Evolutionary conservation across 1,284 basidiomycete genomes (phyloP), one percentile per base, ranked within the genome.

Genomic region (Cutaneotrichosporon cutaneum): DNA sequence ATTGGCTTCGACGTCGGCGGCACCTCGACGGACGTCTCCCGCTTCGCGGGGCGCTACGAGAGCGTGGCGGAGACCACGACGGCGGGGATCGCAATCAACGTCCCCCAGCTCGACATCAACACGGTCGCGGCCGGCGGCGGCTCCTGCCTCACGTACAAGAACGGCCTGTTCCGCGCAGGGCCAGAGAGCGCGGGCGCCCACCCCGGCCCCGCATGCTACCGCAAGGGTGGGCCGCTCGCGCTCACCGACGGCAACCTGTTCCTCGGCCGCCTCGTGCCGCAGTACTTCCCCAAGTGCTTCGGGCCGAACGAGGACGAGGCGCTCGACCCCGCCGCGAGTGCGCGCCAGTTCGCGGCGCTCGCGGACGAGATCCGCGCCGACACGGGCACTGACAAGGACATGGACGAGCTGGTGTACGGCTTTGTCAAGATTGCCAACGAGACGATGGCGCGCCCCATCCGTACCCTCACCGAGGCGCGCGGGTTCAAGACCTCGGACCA

Each of bases 391-490:
- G 77, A 84, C 56, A 81, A 90, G 68, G 82, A 81, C 9, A 76
- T 94, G 30, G 94, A 97, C 72, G 90, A 97, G 75, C 87, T 97
- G 89, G 86, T 90, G 54, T 74, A 68, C 51, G 72, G 68, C 56
- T 94, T 93, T 76, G 89, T 94, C 81, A 90, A 91, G 71, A 89
- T 94, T n/a, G 90, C 91, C 13, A 94, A 93, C 65, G 91, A 93
- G 80, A 91, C 90, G 0, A 96, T 96, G 93, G 90, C 88, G 69
- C 82, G 94, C 50, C 94, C 94, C 2, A 96, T 97, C 63, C 86
- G 94, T 8, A 88, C 94, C 1, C 77, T 97, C 63, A 97, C 94
- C 0, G 94, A 95, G 78, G 92, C 90, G 1, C 82, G 90, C 56
- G 94, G 94, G 4, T 87, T 92, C 76, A 89, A 89, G 3, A 90